Base-by-base conservation (phyloP, 2,329 filamentous ascomycete species). In the Aspergillus ochraceoroseus region DNA sequence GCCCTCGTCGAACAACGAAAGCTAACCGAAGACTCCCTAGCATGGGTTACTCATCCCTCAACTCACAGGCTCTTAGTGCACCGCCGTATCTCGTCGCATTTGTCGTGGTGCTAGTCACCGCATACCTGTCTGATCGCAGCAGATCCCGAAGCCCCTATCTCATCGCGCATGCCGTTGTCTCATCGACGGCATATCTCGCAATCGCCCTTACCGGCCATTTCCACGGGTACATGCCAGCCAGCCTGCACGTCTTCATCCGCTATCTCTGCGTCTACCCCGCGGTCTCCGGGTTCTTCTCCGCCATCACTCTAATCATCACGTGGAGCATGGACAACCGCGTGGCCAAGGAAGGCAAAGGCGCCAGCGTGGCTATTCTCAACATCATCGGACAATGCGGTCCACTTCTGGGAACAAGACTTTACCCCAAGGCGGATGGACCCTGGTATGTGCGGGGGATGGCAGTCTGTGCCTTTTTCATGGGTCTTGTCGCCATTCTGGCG, bases 271-370 rank as follows among this genome's bases (percentile, higher is more conserved):
- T 94, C 5, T 94, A 83, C 59, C 87, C 86, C 0, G 87, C 88
- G 2, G 77, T 82, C 2, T 70, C 80, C 1, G 88, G 88, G 3
- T 92, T 94, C 65, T 90, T 94, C 70, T 81, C 77, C 44, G 83
- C 87, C 13, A 84, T 94, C 42, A 87, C 87, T 0, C 74, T 94
- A 20, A 83, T 89, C 51, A 85, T 95, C 41, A 83, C 86, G 1
- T 95, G 88, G 88, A 86, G 78, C 23, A 77, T 95, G 57, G 94
- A 94, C 59, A 95, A 94, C 62, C 85, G 92, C 58, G 68, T 75
- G 38, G 79, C 72, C 8, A 78, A 82, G 46, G 77, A 76, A 36
- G 77, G 79, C 5, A 83, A 85, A 51, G 86, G 86, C 0, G 79
- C 79, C 1, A 86, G 83, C 1, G 85, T 94, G 55, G 86, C 84